Conservation (phyloP, 2,329 filamentous ascomycete genomes). For the Penicillium sp. region DNA sequence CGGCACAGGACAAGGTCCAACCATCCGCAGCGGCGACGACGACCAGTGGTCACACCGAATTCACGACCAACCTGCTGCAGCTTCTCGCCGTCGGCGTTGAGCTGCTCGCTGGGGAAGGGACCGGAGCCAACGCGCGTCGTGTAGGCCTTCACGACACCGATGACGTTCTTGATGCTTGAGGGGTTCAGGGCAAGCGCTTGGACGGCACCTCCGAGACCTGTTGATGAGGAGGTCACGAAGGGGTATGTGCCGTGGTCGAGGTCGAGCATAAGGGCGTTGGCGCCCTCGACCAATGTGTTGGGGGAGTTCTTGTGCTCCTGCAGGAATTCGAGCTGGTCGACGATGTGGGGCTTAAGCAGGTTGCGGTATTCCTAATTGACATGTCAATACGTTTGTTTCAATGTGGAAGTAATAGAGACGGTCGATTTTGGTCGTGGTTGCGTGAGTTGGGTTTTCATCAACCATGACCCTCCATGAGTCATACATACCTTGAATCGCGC, state of each 20-base stretch:
- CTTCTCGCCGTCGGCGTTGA: constrained; percentile 59
- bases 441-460: neutral
- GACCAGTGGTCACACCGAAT: constrained; percentile 60
- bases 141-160: constrained; percentile 68
- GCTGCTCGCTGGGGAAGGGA: constrained; percentile 65
- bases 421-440: neutral
- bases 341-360: constrained; percentile 40
- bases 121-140: constrained; percentile 62
- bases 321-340: constrained; percentile 54
- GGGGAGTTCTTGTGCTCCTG: constrained; percentile 56
- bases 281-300: constrained; percentile 63
- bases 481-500: constrained; percentile 54
- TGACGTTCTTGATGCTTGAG: constrained; percentile 57
- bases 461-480: neutral
- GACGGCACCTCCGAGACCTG: constrained; percentile 53
- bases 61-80: constrained; percentile 60
- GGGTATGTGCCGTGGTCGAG: constrained; percentile 56
- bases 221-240: constrained; percentile 51
- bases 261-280: constrained; percentile 66
- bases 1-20: constrained; percentile 66
- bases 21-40: constrained; percentile 65
- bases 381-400: constrained; percentile 1
- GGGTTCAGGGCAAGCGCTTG: constrained; percentile 62
- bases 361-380: constrained; percentile 38
- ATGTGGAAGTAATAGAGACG: neutral